Percentiles rank a stretch among this genome's conserved stretches.
Conservation (phyloP, 352 stramenopile species). For the Phytopythium kandeliae region DNA sequence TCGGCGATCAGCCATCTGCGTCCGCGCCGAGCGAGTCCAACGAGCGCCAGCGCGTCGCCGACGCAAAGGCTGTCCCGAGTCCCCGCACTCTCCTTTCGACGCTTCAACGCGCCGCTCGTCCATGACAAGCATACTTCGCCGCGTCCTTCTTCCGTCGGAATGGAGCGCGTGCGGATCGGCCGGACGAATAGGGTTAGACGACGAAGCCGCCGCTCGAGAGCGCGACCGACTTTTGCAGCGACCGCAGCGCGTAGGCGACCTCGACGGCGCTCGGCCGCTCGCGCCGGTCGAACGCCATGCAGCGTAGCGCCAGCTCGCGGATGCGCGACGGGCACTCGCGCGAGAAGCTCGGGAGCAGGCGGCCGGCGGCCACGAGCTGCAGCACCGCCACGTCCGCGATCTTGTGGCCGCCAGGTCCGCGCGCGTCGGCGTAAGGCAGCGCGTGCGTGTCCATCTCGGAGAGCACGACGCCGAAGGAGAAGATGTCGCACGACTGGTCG, state of each 20-base stretch:
- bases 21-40: too few relatives aligned
- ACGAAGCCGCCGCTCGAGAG: conserved; percentile 10
- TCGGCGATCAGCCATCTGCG: too few relatives aligned
- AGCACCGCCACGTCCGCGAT: conserved; percentile 58
- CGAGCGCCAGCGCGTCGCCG: too few relatives aligned
- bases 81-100: too few relatives aligned
- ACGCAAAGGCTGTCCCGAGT: too few relatives aligned
- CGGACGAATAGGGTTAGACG: too few relatives aligned
- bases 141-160: too few relatives aligned
- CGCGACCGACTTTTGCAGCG: conserved; percentile 24
- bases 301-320: conserved; percentile 37
- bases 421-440: conserved; percentile 51
- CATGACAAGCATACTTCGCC: too few relatives aligned
- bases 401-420: conserved; percentile 18
- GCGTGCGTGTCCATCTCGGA: conserved; percentile 63
- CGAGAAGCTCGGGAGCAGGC: conserved; percentile 34
- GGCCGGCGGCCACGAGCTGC: conserved; percentile 40
- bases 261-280: conserved; percentile 46
- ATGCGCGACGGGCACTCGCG: conserved; percentile 38
- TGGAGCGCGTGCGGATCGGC: too few relatives aligned
- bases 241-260: conserved; percentile 61
- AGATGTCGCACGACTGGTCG: conserved; percentile 61
- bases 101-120: too few relatives aligned
- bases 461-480: conserved; percentile 66
- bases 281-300: conserved; percentile 41